These are phyloP conservation scores for Nakazawaea siamensis DNA, from an alignment of 805 yeast genomes.

Conservation along the genomic window DNA sequence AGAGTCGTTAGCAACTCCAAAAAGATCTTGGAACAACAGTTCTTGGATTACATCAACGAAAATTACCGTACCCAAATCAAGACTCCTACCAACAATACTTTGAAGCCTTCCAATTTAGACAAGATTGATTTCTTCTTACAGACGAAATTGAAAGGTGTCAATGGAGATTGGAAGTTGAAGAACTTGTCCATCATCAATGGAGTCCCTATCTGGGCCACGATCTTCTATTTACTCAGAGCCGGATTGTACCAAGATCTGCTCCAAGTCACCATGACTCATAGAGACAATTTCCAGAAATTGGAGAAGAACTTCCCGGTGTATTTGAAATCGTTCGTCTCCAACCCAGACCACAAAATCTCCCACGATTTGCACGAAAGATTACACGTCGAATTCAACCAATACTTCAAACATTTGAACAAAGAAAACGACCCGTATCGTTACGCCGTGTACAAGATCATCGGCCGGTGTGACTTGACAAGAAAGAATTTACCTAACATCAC, in stretches of 20 bases:
- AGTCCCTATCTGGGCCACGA: constrained; percentile 88
- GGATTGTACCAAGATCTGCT: constrained; percentile 78
- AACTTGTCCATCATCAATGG: constrained; percentile 66
- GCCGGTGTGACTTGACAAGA: constrained; percentile 75
- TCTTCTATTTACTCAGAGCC: constrained; percentile 77
- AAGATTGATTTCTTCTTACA: constrained; percentile 61
- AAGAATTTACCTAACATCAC: constrained; percentile 61
- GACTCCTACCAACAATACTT: constrained; percentile 22
- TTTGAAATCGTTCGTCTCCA: constrained; percentile 59
- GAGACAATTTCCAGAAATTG: constrained; percentile 69
- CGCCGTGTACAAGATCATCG: constrained; percentile 85
- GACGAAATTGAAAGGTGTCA: constrained; percentile 23
- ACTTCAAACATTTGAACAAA: constrained; percentile 55
- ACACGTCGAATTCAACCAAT: constrained; percentile 76
- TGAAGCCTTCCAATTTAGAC: constrained; percentile 57
- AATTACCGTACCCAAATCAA: constrained; percentile 42
- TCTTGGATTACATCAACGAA: constrained; percentile 63
- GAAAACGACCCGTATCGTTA: constrained; percentile 84
- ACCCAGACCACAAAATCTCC: constrained; percentile 48
- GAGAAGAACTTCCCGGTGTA: constrained; percentile 81
- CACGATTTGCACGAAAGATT: constrained; percentile 61
- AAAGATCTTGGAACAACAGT: constrained; percentile 64
- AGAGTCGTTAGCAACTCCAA: constrained; percentile 48
- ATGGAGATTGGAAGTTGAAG: constrained; percentile 37
- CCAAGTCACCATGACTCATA: constrained; percentile 53